Base-by-base conservation (phyloP, 352 stramenopile species). In the Blastocystis sp. region DNA sequence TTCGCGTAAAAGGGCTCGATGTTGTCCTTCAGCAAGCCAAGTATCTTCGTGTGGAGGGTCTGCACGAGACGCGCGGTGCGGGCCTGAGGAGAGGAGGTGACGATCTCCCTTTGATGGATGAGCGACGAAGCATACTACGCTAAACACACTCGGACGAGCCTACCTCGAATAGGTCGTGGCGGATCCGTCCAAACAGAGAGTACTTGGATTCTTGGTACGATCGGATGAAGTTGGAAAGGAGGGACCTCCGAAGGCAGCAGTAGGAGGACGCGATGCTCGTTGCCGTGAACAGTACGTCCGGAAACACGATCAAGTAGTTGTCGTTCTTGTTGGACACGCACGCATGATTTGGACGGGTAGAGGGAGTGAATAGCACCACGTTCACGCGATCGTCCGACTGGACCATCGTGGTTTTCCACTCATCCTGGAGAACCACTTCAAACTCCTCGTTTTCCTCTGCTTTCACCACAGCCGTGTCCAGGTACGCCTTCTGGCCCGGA, bases 261-360 rank as follows among this genome's bases (percentile, higher is more conserved):
- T 69, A 84, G 11, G 74, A 84, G 5, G 38, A 17, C 21, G 74
- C 48, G 21, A 84, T 4, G 43, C 19, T 84, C 10, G 74, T 84
- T 11, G 74, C 41, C 52, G 74, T 84, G 4, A 84, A 53, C 17
- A 84, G n/a, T 3, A 28, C 1, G 34, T 69, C 56, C 11, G 74
- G 74, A 70, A 45, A 69, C 1, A 84, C 52, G 61, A 84, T 69
- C 19, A 84, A 38, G 48, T 61, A 84, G 53, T 69, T 84, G 48
- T 62, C 28, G 11, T 21, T 84, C 14, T 52, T 69, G 19, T 56
- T 41, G 10, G 74, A 70, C 2, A 84, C 60, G 19, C 52, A 38
- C 4, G 48, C 53, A 41, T 28, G 34, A 59, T 40, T 21, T 5
- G 74, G 56, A 45, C 28, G 2, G 11, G 74, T 34, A 52, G 28